These are phyloP conservation scores for Taphrina populina DNA, from an alignment of 1,139 yeast species.

Conservation along the genomic window DNA sequence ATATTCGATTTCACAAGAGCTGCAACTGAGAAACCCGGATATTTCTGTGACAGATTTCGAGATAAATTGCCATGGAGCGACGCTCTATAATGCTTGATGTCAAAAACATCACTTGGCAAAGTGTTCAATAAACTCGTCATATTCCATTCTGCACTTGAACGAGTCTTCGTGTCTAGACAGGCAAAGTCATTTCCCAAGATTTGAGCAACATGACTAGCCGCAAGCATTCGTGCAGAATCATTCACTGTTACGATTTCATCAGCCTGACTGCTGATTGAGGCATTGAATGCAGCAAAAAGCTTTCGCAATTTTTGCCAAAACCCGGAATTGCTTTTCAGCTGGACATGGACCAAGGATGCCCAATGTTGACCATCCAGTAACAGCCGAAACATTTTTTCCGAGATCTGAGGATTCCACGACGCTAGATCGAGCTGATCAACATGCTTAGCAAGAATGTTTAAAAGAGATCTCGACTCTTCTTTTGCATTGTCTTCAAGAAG, in stretches of 20 bases:
- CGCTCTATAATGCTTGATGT: constrained; percentile 50
- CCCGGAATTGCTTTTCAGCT: constrained; percentile 39
- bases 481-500: constrained; percentile 40
- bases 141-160: neutral
- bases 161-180: constrained; percentile 46
- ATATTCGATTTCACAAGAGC: constrained; percentile 57
- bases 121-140: constrained; percentile 47
- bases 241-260: constrained; percentile 45
- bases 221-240: constrained; percentile 58
- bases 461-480: constrained; percentile 48
- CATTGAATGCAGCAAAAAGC: constrained; percentile 32
- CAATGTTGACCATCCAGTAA: constrained; percentile 45
- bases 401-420: constrained; percentile 43
- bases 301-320: constrained; percentile 36
- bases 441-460: constrained; percentile 59
- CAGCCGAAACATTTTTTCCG: constrained; percentile 42
- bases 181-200: constrained; percentile 71
- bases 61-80: constrained; percentile 52
- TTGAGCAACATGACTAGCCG: constrained; percentile 68
- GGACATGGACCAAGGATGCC: constrained; percentile 42
- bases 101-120: constrained; percentile 40
- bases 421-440: constrained; percentile 45
- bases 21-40: constrained; percentile 52
- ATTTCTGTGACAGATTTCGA: constrained; percentile 52
- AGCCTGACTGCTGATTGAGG: constrained; percentile 35